phyloP scores from a whole-genome alignment of 73 alveolate genomes.

The Halteria grandinella region DNA sequence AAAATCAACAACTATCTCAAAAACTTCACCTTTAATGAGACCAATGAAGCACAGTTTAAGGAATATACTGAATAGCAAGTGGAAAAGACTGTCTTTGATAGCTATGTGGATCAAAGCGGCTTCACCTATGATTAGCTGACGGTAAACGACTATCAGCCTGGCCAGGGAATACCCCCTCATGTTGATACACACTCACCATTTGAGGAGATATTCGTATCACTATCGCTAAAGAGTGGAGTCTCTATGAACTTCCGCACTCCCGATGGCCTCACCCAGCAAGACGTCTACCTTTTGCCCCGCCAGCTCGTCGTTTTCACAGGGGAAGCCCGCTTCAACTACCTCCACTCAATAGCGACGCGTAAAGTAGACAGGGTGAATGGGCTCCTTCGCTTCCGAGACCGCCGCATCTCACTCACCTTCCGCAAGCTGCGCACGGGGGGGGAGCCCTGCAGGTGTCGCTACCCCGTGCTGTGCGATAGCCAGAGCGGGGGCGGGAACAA shows the following conservation, averaged over 20 bases:
- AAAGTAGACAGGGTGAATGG: constrained; percentile 82
- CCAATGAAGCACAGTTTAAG: neutral
- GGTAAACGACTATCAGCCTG: constrained; percentile 79
- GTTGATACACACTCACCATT: constrained; percentile 88
- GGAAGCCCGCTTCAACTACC: constrained; percentile 81
- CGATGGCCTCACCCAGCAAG: constrained; percentile 61
- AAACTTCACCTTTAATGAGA: constrained; percentile 36
- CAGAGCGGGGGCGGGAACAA: constrained; percentile 63
- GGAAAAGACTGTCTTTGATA: constrained; percentile 46
- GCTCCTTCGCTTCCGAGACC: constrained; percentile 64
- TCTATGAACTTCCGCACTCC: constrained; percentile 79
- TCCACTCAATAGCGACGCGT: constrained; percentile 82
- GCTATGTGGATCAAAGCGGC: too few relatives aligned
- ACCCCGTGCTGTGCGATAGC: constrained; percentile 76
- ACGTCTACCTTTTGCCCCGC: constrained; percentile 76
- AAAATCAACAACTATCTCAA: constrained; percentile 10
- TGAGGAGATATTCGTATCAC: constrained; percentile 73
- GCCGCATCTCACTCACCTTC: constrained; percentile 82
- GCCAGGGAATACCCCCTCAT: constrained; percentile 91
- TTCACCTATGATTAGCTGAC: constrained; percentile 73
- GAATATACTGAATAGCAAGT: constrained; percentile 7
- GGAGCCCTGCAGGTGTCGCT: constrained; percentile 75
- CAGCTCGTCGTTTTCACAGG: constrained; percentile 73
- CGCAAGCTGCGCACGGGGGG: constrained; percentile 61
- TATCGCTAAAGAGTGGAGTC: constrained; percentile 70